These are phyloP conservation scores for Maudiozyma saulgeensis DNA, from an alignment of 805 yeast genomes.

Conservation along the genomic window DNA sequence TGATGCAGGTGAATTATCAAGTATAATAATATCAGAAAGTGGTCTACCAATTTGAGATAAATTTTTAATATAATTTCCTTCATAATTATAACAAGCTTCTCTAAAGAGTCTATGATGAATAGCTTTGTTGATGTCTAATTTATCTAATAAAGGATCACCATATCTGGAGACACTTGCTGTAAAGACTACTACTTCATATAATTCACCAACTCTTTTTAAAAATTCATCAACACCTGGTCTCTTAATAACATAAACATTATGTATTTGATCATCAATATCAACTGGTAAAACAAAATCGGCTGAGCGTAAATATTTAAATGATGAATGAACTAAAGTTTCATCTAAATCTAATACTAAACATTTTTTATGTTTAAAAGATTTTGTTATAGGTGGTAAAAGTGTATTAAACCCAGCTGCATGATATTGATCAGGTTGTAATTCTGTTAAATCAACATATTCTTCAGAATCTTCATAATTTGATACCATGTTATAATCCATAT, in stretches of 20 bases:
- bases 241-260: constrained; percentile 91
- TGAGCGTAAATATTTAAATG: constrained; percentile 81
- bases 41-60: constrained; percentile 93
- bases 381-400: constrained; percentile 43
- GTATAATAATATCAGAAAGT: constrained; percentile 69
- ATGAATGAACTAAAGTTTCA: constrained; percentile 92
- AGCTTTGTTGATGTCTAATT: constrained; percentile 62
- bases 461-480: constrained; percentile 17
- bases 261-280: constrained; percentile 85
- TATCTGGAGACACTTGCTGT: constrained; percentile 94
- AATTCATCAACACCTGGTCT: constrained; percentile 98
- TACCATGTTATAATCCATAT: constrained; percentile 7
- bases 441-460: constrained; percentile 47
- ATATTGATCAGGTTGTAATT: constrained; percentile 63
- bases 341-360: constrained; percentile 88
- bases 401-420: constrained; percentile 58
- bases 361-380: constrained; percentile 51
- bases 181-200: constrained; percentile 91
- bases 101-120: constrained; percentile 90
- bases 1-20: constrained; percentile 98
- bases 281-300: constrained; percentile 98
- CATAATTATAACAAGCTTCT: constrained; percentile 87
- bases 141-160: constrained; percentile 91
- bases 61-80: constrained; percentile 91
- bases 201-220: constrained; percentile 66